Base-by-base conservation (phyloP, 176 grass and related monocot genomes). In the Leersia perrieri region DNA sequence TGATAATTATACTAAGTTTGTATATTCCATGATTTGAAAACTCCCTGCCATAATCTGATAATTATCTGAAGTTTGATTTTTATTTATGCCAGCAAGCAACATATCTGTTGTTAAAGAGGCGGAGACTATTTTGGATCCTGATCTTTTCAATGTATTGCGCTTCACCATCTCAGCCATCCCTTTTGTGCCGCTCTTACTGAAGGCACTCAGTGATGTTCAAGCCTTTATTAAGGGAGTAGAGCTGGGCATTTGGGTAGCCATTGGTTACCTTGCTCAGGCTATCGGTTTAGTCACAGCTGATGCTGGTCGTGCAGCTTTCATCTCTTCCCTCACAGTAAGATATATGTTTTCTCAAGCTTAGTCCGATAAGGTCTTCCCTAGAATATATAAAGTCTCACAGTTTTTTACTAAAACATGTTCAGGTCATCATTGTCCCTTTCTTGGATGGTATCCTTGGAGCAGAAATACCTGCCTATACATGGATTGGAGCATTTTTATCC, bases 401-500 rank as follows among this genome's bases (percentile, higher is more conserved):
- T 78, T 90, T 8, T 67, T 86, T 78, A 39, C 42, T 73, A 58
- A 78, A 69, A 86, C 25, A 61, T 53, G 26, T 69, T 60, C 63
- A 90, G 88, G 84, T 90, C 16, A 87, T 90, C 57, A 83, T 90
- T 83, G 88, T 83, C 0, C 88, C 88, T 68, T 83, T 90, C 22
- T 74, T 90, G 69, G 84, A 90, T 58, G 84, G 84, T 45, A 77
- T 90, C 73, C 25, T 87, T 83, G 88, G 84, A 75, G 63, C 69
- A 80, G 39, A 74, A 55, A 71, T 90, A 83, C 88, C 88, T 65
- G 10, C 80, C 22, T 63, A 76, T 70, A 90, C 84, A 44, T 90
- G 84, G 88, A 14, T 87, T 80, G 80, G 84, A 49, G 88, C 88
- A 63, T 35, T 83, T 87, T 69, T 87, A 65, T 87, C 84, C 16